Evolutionary conservation across 768 basidiomycete genomes (phyloP), one percentile per base, ranked within the genome.

Genomic region (Mrakia blollopis): DNA sequence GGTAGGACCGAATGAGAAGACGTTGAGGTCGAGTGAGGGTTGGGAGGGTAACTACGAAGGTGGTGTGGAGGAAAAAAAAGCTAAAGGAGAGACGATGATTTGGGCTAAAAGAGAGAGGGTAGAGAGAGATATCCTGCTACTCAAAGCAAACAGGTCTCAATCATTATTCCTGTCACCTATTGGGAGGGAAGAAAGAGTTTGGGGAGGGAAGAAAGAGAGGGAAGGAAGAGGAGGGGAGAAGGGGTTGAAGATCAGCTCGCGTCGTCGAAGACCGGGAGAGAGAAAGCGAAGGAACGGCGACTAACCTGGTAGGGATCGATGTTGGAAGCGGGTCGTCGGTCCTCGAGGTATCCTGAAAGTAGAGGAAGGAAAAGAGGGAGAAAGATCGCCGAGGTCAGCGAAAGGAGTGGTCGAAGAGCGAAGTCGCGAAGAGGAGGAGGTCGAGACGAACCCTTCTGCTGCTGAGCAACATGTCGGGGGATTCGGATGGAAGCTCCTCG

Each of bases 401-500:
- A 44, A 1, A 9, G 44, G 5, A 2, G 44, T 44, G 11, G 44
- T 11, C 44, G 80, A 98, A 85, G 87, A 98, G 98, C 68, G n/a
- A 16, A 6, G 62, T 14, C 18, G 30, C 1, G 28, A 63, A 11
- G 30, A 11, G 30, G 3, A 30, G 30, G 18, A 5, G 11, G 44
- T 13, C 11, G 10, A 18, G 21, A 50, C 47, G 47, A 21, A 68
- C 97, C 97, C 81, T 90, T 93, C 72, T 96, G 95, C 85, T 95
- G 90, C 47, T 91, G 87, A 72, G 91, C 91, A 81, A 98, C 95
- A 83, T 95, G 92, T 82, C 96, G 87, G 67, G 97, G 97, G 65
- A 99, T 91, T 86, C 94, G 93, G 83, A 97, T 93, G 41, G 93
- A 95, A 65, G 96, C 94, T 82, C 94, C 97, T 85, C 96, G 93